Base-by-base conservation (phyloP, 768 basidiomycete species). In the Cystofilobasidium ferigula region DNA sequence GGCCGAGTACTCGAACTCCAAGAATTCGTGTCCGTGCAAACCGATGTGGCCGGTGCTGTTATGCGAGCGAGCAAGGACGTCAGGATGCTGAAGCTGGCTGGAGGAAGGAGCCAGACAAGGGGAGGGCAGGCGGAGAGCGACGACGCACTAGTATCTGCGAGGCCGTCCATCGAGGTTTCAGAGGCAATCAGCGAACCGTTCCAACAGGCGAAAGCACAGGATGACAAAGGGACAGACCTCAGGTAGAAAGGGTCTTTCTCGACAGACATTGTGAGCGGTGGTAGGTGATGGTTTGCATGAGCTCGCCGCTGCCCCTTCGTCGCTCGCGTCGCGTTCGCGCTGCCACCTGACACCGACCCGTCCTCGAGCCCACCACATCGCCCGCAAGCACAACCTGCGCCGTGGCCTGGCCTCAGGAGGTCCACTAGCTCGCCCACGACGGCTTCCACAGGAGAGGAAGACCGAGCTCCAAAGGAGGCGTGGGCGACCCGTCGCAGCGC, bases 1-100 rank as follows among this genome's bases (percentile, higher is more conserved):
- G 79, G 93, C 89, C 18, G 89, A 87, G 79, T 97, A 97, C 77
- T 98, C 94, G 72, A 98, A 99, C 76, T 99, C 94, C 54, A 99
- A 82, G 76, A 98, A 98, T 76, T 95, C 92, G 78, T 95, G 92
- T 26, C 91, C 93, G 72, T 94, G 92, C 76, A 92, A 92, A 68
- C 94, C 94, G 72, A 91, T 93, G 77, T 99, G 94, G n/a, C 95
- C 94, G 35, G 93, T 94, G 77, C 89, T 90, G 75, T 45, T 8
- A 16, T 2, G 38, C 5, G 6, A 20, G 28, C 12, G 43, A 40
- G 38, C 45, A n/a, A 24, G 20, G 20, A 48, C 24, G 45, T 48
- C 13, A 48, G 22, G 20, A 7, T 12, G 45, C 38, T 40, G 38
- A 18, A 18, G 13, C 40, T n/a, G n/a, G n/a, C n/a, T n/a, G 40